Evolutionary conservation across 371 early-diverging fungal species (phyloP), one percentile per base, ranked within the genome.

Genomic region (Actinomucor elegans): DNA sequence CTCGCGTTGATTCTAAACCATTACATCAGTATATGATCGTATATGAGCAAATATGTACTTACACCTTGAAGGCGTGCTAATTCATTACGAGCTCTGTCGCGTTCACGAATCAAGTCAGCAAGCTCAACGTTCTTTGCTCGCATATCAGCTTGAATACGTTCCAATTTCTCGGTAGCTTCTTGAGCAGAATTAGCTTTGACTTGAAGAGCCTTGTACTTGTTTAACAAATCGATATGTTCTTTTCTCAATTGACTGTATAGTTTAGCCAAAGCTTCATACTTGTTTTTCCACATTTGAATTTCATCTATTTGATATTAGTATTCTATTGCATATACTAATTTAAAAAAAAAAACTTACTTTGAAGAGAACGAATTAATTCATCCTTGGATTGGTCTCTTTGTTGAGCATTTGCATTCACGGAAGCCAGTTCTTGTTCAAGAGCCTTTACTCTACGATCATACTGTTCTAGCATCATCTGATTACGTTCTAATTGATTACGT

Each of bases 201-300:
- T 57, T 90, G 91, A 6, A 85, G 83, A 33, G 84, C 68, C 59
- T 91, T 92, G 75, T 89, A 94, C 70, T 93, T 93, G 51, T 82
- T 84, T 59, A 97, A 71, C 31, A 97, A 73, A 31, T 94, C 97
- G 55, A 98, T 77, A 70, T 98, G 97, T 58, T 96, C 97, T 66
- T 96, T 94, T 48, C 98, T 87, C 38, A 98, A 77, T 65, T 95
- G 93, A 12, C 96, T 91, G 64, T 98, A 98, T 26, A 97, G 74
- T 59, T 93, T 93, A n/a, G 95, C 93, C 9, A 95, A 69, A 8
- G 91, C 89, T 60, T 94, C 94, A 57, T 93, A 94, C 67, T 93
- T 95, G 60, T 87, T 86, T 77, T 91, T 93, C 90, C 91, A 93
- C 70, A 89, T 85, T 52, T 86, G 84, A 24, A 92, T 80, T 64